Evolutionary conservation across 139 green algal species (phyloP), one percentile per base, ranked within the genome.

Genomic region (Deuterostichococcus epilithicus): DNA sequence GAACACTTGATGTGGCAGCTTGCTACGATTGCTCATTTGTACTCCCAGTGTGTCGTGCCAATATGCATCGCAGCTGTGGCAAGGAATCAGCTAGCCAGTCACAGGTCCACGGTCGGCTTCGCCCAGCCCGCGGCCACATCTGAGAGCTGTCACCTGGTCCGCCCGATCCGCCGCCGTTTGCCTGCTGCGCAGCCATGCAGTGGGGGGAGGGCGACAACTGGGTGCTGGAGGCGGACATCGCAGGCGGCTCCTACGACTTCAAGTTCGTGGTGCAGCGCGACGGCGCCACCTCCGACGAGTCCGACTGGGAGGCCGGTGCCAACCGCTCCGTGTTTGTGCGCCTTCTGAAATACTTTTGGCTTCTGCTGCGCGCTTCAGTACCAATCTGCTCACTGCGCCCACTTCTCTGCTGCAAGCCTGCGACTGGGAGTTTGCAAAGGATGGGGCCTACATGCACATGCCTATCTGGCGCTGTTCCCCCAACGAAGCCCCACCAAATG

Each of bases 191-290:
- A 83, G 80, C 74, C 35, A 82, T 88, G 81, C 58, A 75, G 33
- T 88, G 84, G 84, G 58, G 58, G 33, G 84, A 87, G 37, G 84
- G 78, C 32, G 75, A 88, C 68, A 60, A 75, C 32, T 88, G 84
- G 84, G 39, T 39, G 28, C 36, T 82, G 28, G 75, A 58, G 15
- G 28, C 85, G 34, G 33, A 76, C 30, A 70, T 88, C 13, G 39
- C 76, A 10, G 70, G 75, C 1, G 84, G 84, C 32, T 52, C 44
- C 23, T 82, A 84, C 58, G 70, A 84, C 15, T 88, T 88, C 81
- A 88, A 88, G 66, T 42, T 76, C 30, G 81, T 82, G 33, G 72
- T 80, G 70, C 52, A 68, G 28, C 36, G 70, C n/a, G 72, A 68
- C 5, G 52, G 52, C 18, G 26, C 36, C 37, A 33, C 68, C n/a